Evolutionary conservation across 768 basidiomycete genomes (phyloP), one percentile per base, ranked within the genome.

Genomic region (Lentinula detonsa): DNA sequence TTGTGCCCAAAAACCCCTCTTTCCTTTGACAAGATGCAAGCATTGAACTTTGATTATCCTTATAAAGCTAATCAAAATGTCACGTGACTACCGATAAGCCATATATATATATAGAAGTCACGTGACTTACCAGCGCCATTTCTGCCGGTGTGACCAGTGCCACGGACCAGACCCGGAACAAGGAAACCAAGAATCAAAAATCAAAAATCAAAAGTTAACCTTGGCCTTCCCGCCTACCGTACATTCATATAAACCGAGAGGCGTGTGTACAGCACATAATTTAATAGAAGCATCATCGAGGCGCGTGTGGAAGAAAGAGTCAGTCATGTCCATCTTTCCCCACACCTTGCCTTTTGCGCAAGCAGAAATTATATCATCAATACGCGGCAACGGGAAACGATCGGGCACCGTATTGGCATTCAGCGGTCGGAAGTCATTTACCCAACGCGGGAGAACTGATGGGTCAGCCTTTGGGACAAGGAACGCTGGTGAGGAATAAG

Each of bases 301-400:
- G 0, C 64, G 62, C 0, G 68, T 75, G 54, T 78, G 42, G 42
- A 43, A 43, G 13, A 43, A 43, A 2, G 15, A 16, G 13, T 43
- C 42, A 2, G 42, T 43, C 42, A 43, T 43, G 5, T 43, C 13
- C 3, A 43, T 43, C 13, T 43, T 43, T 1, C 42, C 42, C 15
- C 11, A 43, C 6, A 43, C 15, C 3, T 16, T 13, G 15, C 42
- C 42, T 16, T 43, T 43, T 3, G 42, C 76, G 28, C 72, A 76
- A 34, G 75, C 77, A 0, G 72, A 64, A 9, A 75, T 71, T 10
- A 74, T 76, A 70, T 76, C 74, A 54, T 77, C 69, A 0, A 77
- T 66, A 0, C 62, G 63, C 0, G 72, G 74, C 16, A 73, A 50
- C 0, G 68, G 69, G 43, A 67, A 67, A 0, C 56, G 45, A 62